A percentile compares a stretch with the other conserved stretches of the same genome.
Evolutionary conservation across 306 rosid genomes (phyloP).

Genomic region (Prosopis cineraria): DNA sequence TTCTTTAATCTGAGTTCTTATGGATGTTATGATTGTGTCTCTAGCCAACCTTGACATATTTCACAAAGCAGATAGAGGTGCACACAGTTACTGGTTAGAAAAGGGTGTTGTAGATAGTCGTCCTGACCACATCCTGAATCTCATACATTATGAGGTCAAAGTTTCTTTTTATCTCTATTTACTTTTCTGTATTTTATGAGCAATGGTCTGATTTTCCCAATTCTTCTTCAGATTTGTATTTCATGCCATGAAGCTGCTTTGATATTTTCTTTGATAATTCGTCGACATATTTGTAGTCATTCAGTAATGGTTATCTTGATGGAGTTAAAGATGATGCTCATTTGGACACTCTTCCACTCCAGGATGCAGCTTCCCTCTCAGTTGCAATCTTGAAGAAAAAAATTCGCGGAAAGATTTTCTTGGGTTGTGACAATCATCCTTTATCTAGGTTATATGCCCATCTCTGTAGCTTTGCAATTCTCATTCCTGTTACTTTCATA

Average conservation of each 20-base stretch:
- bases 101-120: conserved; percentile 75
- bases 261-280: conserved; percentile 3
- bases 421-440: conserved; percentile 94
- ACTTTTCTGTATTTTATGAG: not conserved
- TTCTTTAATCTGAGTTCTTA: conserved; percentile 2
- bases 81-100: conserved; percentile 77
- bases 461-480: conserved; percentile 10
- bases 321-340: conserved; percentile 27
- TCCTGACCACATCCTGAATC: conserved; percentile 90
- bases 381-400: conserved; percentile 83
- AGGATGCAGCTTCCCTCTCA: conserved; percentile 93
- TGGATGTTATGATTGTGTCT: conserved; percentile 33
- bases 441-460: conserved; percentile 67
- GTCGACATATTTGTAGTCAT: conserved; percentile 7
- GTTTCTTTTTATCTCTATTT: conserved; percentile 23
- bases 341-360: conserved; percentile 33
- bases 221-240: conserved; percentile 1
- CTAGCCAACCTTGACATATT: conserved; percentile 55
- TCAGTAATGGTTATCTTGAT: conserved; percentile 8
- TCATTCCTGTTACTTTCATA: not conserved
- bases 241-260: conserved; percentile 6
- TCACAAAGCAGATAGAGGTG: conserved; percentile 94
- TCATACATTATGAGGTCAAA: conserved; percentile 88
- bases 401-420: conserved; percentile 58
- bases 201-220: not conserved